Conservation (phyloP, 345 rosid species). For the Moringa oleifera region DNA sequence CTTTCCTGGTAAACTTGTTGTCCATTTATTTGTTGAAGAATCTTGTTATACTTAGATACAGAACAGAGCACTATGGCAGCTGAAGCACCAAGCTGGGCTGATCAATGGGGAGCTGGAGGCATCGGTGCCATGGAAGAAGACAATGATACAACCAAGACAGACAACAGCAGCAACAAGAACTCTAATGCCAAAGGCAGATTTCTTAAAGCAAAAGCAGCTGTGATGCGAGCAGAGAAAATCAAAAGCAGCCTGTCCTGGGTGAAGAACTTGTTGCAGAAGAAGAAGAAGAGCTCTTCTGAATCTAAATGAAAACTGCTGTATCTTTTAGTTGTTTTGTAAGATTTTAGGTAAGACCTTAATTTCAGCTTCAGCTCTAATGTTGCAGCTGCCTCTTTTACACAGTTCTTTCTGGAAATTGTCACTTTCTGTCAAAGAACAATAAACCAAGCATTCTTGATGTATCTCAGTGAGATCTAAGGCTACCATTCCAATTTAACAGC, state of each 20-base stretch:
- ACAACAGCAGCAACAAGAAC: conserved; percentile 27
- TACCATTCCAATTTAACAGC: no score
- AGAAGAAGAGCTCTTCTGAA: conserved; percentile 28
- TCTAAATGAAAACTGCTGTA: background rate
- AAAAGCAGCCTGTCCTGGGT: conserved; percentile 43
- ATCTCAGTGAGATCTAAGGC: no score
- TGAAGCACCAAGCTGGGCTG: conserved; percentile 91
- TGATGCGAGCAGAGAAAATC: conserved; percentile 31
- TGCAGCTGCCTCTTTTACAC: no score
- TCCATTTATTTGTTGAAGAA: no score
- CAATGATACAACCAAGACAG: conserved; percentile 32
- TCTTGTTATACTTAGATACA: background rate
- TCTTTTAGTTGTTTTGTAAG: no score
- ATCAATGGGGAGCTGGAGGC: conserved; percentile 94
- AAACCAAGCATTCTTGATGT: no score
- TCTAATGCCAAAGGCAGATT: conserved; percentile 31
- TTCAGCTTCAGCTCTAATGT: no score
- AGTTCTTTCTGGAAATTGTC: no score
- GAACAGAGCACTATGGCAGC: no score
- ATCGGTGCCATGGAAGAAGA: conserved; percentile 43
- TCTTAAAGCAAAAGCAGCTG: conserved; percentile 34
- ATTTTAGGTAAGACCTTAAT: no score
- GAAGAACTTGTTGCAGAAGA: conserved; percentile 42
- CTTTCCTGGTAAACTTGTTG: no score
- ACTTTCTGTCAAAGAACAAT: no score